Base-by-base conservation (phyloP, 208 protist genomes). In the Trypanosoma theileri region DNA sequence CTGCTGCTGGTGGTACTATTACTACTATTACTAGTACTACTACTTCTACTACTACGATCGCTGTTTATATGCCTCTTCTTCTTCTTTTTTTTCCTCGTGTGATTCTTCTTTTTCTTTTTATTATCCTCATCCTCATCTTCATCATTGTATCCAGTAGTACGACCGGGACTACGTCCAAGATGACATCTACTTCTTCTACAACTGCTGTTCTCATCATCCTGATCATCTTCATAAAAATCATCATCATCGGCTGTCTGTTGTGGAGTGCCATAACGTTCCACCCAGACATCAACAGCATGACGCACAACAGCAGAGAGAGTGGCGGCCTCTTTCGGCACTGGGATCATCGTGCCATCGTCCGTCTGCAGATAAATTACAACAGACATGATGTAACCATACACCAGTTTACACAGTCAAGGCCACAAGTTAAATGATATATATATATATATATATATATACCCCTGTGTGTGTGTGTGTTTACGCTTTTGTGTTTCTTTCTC, bases 301-400 rank as follows among this genome's bases (percentile, higher is more conserved):
- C 81, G 64, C 45, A 93, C 59, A 44, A 93, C 66, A 31, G 55
- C 59, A 6, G 84, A 91, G 71, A 84, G 77, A 22, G 48, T 69
- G 12, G 77, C 75, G 58, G 77, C 77, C 45, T 79, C 57, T 16
- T 77, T 74, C 16, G 75, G 73, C 21, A 93, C 22, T 8, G 64
- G 71, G 50, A 91, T 81, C 21, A 67, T 64, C 11, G 71, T 75
- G 22, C 88, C 88, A 31, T 91, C 85, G 54, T 77, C 78, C 9
- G 79, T 82, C 53, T 88, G 68, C 61, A 93, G 85, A 59, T 78
- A 80, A 53, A 35, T 35, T 35, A 92, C 89, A 59, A 53, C 41
- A 16, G 81, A 79, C 79, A 81, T 76, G 21, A 28, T 40, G 11
- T 48, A 48, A 48, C 28, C 28, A 35, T 35, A 35, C 28, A 35